Evolutionary conservation across 371 early-diverging fungal species (phyloP).

Genomic region (Capillidium rhysosporum): DNA sequence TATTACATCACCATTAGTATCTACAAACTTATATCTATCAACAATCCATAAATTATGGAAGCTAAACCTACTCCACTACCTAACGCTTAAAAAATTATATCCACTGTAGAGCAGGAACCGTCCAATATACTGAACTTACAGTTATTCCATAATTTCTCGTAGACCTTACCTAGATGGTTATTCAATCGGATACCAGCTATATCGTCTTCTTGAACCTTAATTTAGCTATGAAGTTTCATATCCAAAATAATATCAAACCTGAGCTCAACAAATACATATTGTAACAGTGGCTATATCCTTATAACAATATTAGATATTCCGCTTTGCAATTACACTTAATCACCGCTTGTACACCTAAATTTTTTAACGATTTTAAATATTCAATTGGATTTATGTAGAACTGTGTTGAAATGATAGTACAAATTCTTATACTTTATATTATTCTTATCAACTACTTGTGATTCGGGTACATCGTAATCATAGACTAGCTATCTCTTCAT

Average conservation of each 20-base stretch:
- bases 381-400: no score
- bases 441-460: no score
- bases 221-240: slow-evolving; percentile 10
- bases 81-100: slow-evolving; percentile 15
- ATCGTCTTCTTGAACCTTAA: slow-evolving; percentile 5
- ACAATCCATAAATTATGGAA: slow-evolving; percentile 16
- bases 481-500: no score
- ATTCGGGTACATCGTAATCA: no score
- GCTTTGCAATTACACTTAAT: slow-evolving; percentile 4
- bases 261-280: slow-evolving; percentile 15
- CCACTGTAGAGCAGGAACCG: slow-evolving; percentile 19
- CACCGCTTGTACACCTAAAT: no score
- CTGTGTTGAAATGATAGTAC: no score
- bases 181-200: slow-evolving; percentile 15
- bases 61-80: slow-evolving; percentile 23
- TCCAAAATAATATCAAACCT: slow-evolving; percentile 16
- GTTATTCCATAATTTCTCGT: slow-evolving; percentile 13
- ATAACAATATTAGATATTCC: slow-evolving; percentile 1
- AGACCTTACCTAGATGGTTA: slow-evolving; percentile 14
- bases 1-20: slow-evolving; percentile 22
- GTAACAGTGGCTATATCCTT: slow-evolving; percentile 23
- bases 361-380: no score
- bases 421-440: no score
- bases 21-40: slow-evolving; percentile 22
- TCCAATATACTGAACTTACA: slow-evolving; percentile 13